These are phyloP conservation scores for Colletotrichum tamarilloi DNA, from an alignment of 2,329 filamentous ascomycete species.

Conservation along the genomic window DNA sequence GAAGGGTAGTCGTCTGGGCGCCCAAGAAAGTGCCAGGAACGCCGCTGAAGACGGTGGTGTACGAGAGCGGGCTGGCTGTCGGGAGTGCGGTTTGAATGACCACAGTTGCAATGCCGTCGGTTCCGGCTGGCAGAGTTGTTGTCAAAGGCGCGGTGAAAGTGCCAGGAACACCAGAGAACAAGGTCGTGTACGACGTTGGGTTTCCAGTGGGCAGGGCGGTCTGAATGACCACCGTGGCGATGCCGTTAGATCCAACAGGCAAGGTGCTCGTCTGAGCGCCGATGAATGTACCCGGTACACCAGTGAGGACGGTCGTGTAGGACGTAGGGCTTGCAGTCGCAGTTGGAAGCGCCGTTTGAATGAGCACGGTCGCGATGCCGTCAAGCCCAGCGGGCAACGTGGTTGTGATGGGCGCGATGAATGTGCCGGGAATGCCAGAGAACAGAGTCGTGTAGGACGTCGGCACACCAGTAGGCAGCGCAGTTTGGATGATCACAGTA, in stretches of 20 bases:
- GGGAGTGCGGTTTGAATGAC: slow-evolving; percentile 7
- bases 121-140: not conserved
- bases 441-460: not conserved
- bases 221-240: slow-evolving; percentile 16
- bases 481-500: not conserved
- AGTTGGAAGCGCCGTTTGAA: slow-evolving; percentile 18
- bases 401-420: not conserved
- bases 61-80: not conserved
- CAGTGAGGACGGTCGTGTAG: slow-evolving; percentile 1
- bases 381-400: slow-evolving; percentile 15
- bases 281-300: slow-evolving; percentile 4
- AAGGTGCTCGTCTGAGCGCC: not conserved
- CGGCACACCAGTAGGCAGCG: not conserved
- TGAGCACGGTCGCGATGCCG: slow-evolving; percentile 7
- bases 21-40: slow-evolving; percentile 8
- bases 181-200: not conserved
- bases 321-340: not conserved
- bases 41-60: slow-evolving; percentile 3
- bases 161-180: slow-evolving; percentile 8
- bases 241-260: not conserved
- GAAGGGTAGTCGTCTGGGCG: not conserved
- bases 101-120: not conserved
- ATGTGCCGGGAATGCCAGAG: slow-evolving; percentile 12
- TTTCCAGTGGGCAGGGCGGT: slow-evolving; percentile 2
- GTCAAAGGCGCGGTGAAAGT: slow-evolving; percentile 2